These are phyloP conservation scores for Annona squamosa DNA, from an alignment of 164 flowering plant genomes.

Conservation along the genomic window DNA sequence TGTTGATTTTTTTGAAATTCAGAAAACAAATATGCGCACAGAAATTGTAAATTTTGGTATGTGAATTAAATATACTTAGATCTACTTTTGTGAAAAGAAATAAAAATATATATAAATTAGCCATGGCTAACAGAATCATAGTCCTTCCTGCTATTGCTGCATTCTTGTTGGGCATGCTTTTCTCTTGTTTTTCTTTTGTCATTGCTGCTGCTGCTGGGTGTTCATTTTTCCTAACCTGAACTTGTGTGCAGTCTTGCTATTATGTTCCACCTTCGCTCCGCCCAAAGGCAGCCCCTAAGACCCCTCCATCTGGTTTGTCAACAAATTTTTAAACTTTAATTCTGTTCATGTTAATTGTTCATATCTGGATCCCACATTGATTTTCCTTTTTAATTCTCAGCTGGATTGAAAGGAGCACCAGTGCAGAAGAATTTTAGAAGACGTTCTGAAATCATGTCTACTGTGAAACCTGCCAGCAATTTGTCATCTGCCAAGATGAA, in stretches of 20 bases:
- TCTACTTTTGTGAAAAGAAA: too few species aligned
- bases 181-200: neutral
- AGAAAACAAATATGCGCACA: too few species aligned
- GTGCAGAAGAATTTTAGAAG: slow-evolving; percentile 23
- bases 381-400: slow-evolving; percentile 1
- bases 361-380: neutral
- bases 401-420: slow-evolving; percentile 7
- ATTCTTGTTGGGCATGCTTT: neutral
- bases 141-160: too few species aligned
- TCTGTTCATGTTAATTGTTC: neutral
- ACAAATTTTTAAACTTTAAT: neutral
- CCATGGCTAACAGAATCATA: too few species aligned
- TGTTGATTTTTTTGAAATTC: too few species aligned
- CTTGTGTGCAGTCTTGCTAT: slow-evolving; percentile 58
- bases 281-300: slow-evolving; percentile 40
- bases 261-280: slow-evolving; percentile 94
- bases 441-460: slow-evolving; percentile 36
- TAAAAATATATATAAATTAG: too few species aligned
- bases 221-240: too few species aligned
- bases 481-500: slow-evolving; percentile 36
- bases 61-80: too few species aligned
- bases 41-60: too few species aligned
- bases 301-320: slow-evolving; percentile 78
- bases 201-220: neutral
- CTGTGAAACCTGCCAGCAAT: slow-evolving; percentile 34